phyloP scores from a whole-genome alignment of 2,329 filamentous ascomycete species.

The Scortechinia acanthostroma region DNA sequence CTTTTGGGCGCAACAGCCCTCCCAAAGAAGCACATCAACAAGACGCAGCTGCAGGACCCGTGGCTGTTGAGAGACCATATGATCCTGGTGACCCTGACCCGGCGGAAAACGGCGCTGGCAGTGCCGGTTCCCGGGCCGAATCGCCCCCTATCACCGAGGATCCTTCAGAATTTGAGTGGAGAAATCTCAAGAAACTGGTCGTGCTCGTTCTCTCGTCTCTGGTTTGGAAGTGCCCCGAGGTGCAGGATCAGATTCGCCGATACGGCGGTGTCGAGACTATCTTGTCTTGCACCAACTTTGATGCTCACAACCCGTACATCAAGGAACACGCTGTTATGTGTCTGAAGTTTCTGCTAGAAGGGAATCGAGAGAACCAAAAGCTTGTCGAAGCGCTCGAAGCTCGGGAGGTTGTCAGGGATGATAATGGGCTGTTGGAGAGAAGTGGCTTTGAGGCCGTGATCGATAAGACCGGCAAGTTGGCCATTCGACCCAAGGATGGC shows the following conservation, averaged over 20 bases:
- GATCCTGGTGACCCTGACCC: conserved; percentile 32
- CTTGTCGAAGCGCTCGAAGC: conserved; percentile 31
- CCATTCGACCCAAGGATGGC: neutral
- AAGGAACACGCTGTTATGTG: conserved; percentile 59
- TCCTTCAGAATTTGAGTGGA: conserved; percentile 9
- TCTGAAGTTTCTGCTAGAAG: conserved; percentile 26
- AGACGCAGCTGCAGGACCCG: conserved; percentile 18
- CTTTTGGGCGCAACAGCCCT: neutral
- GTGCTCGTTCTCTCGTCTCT: conserved; percentile 58
- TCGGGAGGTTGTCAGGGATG: conserved; percentile 22
- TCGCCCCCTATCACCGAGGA: conserved; percentile 1
- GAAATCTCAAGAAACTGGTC: conserved; percentile 62
- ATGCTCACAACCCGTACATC: conserved; percentile 62
- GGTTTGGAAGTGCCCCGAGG: conserved; percentile 56
- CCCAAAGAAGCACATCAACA: conserved; percentile 12
- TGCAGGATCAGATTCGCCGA: conserved; percentile 56
- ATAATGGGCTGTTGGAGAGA: conserved; percentile 6
- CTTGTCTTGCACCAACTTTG: conserved; percentile 52
- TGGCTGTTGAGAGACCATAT: conserved; percentile 51
- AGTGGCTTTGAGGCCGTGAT: neutral
- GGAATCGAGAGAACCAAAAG: neutral
- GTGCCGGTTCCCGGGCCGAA: neutral
- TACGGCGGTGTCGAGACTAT: conserved; percentile 56
- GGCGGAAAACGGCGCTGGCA: conserved; percentile 11
- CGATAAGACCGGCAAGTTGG: neutral